A percentile compares a stretch with the other conserved stretches of the same genome.
phyloP scores from a whole-genome alignment of 805 yeast species.

The Saccharomycopsis guyanensis region DNA sequence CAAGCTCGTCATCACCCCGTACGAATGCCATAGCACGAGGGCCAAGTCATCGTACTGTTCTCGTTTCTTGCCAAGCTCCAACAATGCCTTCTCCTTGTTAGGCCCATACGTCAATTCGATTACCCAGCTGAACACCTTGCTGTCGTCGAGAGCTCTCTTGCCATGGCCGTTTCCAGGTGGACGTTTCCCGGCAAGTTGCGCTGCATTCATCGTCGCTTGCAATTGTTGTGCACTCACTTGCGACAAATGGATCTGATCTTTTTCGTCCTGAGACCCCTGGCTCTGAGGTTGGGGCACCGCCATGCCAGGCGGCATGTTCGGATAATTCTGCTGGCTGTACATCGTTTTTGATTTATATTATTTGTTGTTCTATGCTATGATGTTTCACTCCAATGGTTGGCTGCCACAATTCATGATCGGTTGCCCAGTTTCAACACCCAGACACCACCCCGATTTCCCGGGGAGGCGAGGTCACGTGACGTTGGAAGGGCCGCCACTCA shows the following conservation, averaged over 20 bases:
- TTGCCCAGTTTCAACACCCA: too few species aligned
- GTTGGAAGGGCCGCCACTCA: too few species aligned
- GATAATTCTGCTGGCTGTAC: not conserved
- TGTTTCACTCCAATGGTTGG: too few species aligned
- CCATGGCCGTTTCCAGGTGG: constrained; percentile 15
- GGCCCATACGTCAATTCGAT: constrained; percentile 85
- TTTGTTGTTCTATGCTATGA: too few species aligned
- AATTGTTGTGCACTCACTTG: constrained; percentile 19
- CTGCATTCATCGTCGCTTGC: constrained; percentile 21
- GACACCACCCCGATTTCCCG: too few species aligned
- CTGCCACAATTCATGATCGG: too few species aligned
- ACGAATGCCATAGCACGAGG: constrained; percentile 87
- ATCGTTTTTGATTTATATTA: not conserved
- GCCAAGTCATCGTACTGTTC: constrained; percentile 95
- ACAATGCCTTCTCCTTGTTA: constrained; percentile 83
- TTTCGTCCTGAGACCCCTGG: constrained; percentile 30
- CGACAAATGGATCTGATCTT: constrained; percentile 3
- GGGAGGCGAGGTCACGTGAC: too few species aligned
- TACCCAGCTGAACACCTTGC: constrained; percentile 84
- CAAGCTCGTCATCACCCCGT: constrained; percentile 90
- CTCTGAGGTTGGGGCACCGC: too few species aligned
- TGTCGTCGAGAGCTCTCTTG: constrained; percentile 55
- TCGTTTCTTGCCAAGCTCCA: constrained; percentile 88
- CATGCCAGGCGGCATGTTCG: not conserved
- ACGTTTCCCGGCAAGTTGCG: constrained; percentile 21